Evolutionary conservation across 352 stramenopile genomes (phyloP).

Genomic region (Pythium guiyangense): DNA sequence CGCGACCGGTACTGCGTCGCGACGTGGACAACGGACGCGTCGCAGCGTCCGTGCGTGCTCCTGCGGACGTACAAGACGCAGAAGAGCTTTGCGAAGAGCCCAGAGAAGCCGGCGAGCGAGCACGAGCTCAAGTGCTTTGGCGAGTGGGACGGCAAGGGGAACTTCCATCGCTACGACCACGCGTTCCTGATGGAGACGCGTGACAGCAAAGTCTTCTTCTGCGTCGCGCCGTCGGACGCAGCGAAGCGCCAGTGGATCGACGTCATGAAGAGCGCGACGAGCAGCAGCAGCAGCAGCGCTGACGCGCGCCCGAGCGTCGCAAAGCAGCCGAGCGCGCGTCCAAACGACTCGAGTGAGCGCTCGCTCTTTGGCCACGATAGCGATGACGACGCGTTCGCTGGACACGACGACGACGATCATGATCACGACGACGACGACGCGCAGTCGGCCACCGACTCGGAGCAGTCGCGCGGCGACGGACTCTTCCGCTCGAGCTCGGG

Average conservation of each 20-base stretch:
- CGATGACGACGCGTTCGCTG: conserved; percentile 17
- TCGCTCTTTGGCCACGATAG: conserved; percentile 7
- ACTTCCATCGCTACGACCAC: conserved; percentile 69
- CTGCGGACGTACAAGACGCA: conserved; percentile 67
- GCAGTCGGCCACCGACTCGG: conserved; percentile 7
- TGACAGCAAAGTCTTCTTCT: conserved; percentile 73
- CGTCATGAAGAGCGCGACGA: conserved; percentile 31
- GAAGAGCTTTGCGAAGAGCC: conserved; percentile 31
- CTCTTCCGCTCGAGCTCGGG: conserved; percentile 38
- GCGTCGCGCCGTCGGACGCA: conserved; percentile 36
- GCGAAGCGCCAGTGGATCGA: conserved; percentile 68
- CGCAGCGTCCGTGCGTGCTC: conserved; percentile 46
- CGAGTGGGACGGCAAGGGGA: conserved; percentile 73
- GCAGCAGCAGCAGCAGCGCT: conserved; percentile 11
- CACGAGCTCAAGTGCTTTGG: conserved; percentile 69
- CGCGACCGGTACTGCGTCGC: conserved; percentile 80
- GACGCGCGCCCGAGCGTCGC: conserved; percentile 3
- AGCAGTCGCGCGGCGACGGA: conserved; percentile 16
- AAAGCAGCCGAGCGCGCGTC: background rate
- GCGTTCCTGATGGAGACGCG: conserved; percentile 70
- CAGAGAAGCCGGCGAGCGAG: conserved; percentile 43
- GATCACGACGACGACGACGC: conserved; percentile 8
- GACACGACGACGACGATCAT: no score
- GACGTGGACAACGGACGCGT: conserved; percentile 46
- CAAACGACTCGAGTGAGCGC: background rate